Evolutionary conservation across 306 rosid genomes (phyloP).

Genomic region (Crotalaria pallida): DNA sequence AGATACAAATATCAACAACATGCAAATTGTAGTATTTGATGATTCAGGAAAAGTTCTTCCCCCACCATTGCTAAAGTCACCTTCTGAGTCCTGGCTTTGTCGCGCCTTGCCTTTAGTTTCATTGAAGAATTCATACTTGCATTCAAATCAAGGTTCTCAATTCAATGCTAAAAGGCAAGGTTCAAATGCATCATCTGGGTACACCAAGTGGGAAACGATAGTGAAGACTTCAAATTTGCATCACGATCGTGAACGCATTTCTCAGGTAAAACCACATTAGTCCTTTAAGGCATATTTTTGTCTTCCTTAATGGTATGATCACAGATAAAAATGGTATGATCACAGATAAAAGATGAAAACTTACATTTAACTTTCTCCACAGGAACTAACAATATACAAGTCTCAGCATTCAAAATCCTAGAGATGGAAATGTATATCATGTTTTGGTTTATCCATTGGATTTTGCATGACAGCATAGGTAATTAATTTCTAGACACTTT

Average conservation of each 20-base stretch:
- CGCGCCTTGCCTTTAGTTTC: constrained; percentile 67
- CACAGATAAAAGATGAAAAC: neutral
- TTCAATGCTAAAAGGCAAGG: constrained; percentile 33
- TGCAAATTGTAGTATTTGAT: constrained; percentile 34
- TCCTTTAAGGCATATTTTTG: neutral
- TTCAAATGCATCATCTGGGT: constrained; percentile 38
- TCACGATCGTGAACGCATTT: constrained; percentile 60
- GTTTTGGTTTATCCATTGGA: neutral
- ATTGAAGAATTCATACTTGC: constrained; percentile 30
- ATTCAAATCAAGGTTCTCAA: constrained; percentile 22
- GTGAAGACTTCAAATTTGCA: constrained; percentile 66
- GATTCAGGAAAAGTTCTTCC: constrained; percentile 35
- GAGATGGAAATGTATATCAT: constrained; percentile 14
- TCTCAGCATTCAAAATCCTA: constrained; percentile 56
- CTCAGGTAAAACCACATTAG: constrained; percentile 53
- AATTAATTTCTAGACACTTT: neutral
- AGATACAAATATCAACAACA: constrained; percentile 21
- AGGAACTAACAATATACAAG: constrained; percentile 66
- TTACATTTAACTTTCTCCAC: constrained; percentile 21
- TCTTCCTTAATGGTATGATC: neutral
- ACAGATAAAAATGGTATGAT: neutral
- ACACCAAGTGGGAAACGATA: constrained; percentile 90
- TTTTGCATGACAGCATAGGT: constrained; percentile 14
- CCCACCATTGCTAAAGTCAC: constrained; percentile 87
- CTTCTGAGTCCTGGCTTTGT: constrained; percentile 95